A percentile compares a stretch with the other conserved stretches of the same genome.
These are phyloP conservation scores for Cladosporium halotolerans DNA, from an alignment of 2,329 filamentous ascomycete species.

Conservation along the genomic window DNA sequence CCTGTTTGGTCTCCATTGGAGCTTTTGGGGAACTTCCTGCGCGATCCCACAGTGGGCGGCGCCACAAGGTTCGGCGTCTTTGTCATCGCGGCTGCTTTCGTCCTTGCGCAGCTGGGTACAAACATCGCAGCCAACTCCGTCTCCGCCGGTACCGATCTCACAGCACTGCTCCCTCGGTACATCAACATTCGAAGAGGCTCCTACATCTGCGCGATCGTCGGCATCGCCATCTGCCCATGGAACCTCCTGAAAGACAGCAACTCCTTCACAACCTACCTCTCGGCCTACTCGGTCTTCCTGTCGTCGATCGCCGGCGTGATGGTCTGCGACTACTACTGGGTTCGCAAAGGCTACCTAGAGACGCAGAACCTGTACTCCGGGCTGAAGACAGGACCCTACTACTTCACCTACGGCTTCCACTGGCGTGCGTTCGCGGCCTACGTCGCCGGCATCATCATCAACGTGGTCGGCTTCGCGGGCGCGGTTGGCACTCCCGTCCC, in stretches of 20 bases:
- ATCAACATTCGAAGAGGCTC: constrained; percentile 41
- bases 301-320: constrained; percentile 91
- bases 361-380: constrained; percentile 73
- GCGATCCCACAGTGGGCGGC: constrained; percentile 31
- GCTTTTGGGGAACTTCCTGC: constrained; percentile 37
- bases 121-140: constrained; percentile 40
- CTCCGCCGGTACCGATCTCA: constrained; percentile 38
- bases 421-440: constrained; percentile 83
- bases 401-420: constrained; percentile 65
- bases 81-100: constrained; percentile 41
- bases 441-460: constrained; percentile 75
- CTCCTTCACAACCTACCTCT: constrained; percentile 86
- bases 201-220: constrained; percentile 48
- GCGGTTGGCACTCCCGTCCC: constrained; percentile 68
- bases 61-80: constrained; percentile 49
- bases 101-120: constrained; percentile 44
- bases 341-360: constrained; percentile 75
- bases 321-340: constrained; percentile 76
- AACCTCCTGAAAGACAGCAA: constrained; percentile 53
- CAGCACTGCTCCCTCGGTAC: constrained; percentile 37
- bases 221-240: constrained; percentile 38
- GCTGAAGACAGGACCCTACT: constrained; percentile 63
- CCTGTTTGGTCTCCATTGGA: constrained; percentile 31
- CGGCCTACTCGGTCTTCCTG: constrained; percentile 89
- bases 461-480: constrained; percentile 85